These are phyloP conservation scores for Lanmaoa rubissima DNA, from an alignment of 768 basidiomycete species.

Conservation along the genomic window DNA sequence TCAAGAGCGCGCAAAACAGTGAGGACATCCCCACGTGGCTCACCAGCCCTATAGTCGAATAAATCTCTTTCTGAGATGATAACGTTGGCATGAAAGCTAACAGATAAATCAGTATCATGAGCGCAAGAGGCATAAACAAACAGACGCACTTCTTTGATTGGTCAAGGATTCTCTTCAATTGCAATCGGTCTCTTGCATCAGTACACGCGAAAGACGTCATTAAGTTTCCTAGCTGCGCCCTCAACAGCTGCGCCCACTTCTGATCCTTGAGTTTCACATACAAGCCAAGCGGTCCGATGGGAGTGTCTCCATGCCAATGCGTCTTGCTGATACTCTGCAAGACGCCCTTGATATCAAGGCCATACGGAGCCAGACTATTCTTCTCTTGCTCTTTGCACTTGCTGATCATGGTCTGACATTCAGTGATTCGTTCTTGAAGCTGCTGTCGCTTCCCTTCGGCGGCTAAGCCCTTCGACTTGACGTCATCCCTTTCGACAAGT, in stretches of 20 bases:
- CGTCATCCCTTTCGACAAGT: conserved; percentile 26
- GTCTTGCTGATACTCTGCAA: conserved; percentile 48
- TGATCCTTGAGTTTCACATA: conserved; percentile 72
- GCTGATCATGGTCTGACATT: conserved; percentile 49
- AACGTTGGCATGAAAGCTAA: conserved; percentile 49
- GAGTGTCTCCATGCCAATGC: conserved; percentile 63
- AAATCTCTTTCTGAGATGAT: conserved; percentile 69
- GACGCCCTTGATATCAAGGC: conserved; percentile 56
- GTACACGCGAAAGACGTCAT: conserved; percentile 77
- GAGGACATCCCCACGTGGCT: conserved; percentile 56
- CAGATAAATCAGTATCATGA: conserved; percentile 8
- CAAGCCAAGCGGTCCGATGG: conserved; percentile 78
- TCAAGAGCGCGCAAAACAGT: conserved; percentile 89
- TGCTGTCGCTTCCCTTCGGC: conserved; percentile 33
- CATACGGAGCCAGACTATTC: conserved; percentile 62
- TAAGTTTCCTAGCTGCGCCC: conserved; percentile 52
- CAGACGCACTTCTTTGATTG: conserved; percentile 61
- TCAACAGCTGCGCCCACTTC: conserved; percentile 65
- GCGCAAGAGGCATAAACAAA: conserved; percentile 9
- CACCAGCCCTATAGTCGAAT: conserved; percentile 78
- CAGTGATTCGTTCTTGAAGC: conserved; percentile 42
- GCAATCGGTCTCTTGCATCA: conserved; percentile 56
- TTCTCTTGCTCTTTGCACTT: conserved; percentile 50
- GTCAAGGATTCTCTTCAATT: conserved; percentile 56
- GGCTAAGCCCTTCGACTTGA: conserved; percentile 37